Conservation (phyloP, 2,329 filamentous ascomycete species). For the Xylaria sp. region DNA sequence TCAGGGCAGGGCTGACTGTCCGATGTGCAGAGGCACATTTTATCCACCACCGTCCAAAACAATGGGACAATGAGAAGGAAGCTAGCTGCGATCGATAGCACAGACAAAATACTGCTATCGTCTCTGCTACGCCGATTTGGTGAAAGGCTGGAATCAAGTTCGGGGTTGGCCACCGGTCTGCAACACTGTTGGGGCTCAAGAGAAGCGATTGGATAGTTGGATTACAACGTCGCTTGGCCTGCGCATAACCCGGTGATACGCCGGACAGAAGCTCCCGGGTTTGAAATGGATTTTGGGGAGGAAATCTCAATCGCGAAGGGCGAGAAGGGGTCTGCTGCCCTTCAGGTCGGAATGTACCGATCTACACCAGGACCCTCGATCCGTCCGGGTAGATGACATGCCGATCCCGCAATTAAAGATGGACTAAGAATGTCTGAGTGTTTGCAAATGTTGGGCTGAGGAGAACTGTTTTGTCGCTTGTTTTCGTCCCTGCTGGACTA, state of each 20-base stretch:
- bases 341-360: background rate
- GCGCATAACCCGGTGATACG: background rate
- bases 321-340: background rate
- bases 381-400: background rate
- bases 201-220: background rate
- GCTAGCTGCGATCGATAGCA: background rate
- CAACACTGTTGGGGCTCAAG: background rate
- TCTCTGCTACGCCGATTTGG: background rate
- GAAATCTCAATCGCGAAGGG: background rate
- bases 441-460: background rate
- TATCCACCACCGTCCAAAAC: constrained; percentile 36
- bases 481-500: background rate
- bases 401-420: background rate
- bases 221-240: background rate
- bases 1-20: constrained; percentile 52
- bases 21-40: constrained; percentile 53
- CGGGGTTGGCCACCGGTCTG: background rate
- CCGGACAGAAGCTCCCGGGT: constrained; percentile 1
- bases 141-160: background rate
- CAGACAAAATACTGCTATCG: background rate
- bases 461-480: background rate
- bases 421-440: background rate
- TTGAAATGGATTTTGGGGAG: background rate
- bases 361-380: constrained; percentile 12
- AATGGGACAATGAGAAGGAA: background rate